phyloP scores from a whole-genome alignment of 2,329 filamentous ascomycete genomes.

The Ceratocystis harringtonii region DNA sequence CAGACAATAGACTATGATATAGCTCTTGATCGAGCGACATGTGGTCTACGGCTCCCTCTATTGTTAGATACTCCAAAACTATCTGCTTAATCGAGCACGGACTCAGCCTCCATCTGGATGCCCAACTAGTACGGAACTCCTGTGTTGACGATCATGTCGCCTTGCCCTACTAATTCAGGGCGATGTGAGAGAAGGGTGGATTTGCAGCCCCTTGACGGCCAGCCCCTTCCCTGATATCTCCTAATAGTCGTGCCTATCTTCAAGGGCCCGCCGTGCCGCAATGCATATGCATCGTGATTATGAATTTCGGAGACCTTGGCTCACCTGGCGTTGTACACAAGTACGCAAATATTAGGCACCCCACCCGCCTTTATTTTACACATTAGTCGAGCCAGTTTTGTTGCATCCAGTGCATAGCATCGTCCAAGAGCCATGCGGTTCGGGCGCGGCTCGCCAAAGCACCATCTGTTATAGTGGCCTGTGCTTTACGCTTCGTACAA shows the following conservation, averaged over 20 bases:
- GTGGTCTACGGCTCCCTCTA: too few relatives aligned
- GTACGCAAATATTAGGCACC: too few relatives aligned
- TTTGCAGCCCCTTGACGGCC: not conserved
- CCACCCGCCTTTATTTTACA: not conserved
- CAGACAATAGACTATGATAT: not conserved
- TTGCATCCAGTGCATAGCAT: not conserved
- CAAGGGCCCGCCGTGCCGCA: not conserved
- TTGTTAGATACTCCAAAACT: too few relatives aligned
- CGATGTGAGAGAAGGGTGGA: not conserved
- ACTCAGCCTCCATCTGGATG: not conserved
- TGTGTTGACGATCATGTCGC: not conserved
- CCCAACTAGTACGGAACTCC: not conserved
- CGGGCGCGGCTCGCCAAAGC: not conserved
- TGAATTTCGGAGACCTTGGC: not conserved
- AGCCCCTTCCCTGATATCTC: not conserved
- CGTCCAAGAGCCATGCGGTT: not conserved
- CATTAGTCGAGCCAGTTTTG: not conserved
- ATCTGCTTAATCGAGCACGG: not conserved
- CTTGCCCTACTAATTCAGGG: not conserved
- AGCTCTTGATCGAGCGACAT: not conserved
- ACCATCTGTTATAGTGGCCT: not conserved
- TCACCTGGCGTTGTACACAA: not conserved
- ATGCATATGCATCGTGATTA: not conserved
- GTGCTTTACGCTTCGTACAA: conserved; percentile 1
- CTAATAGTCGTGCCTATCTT: not conserved